Conservation (phyloP, 106 monocot species). For the Apostasia shenzhenica region DNA sequence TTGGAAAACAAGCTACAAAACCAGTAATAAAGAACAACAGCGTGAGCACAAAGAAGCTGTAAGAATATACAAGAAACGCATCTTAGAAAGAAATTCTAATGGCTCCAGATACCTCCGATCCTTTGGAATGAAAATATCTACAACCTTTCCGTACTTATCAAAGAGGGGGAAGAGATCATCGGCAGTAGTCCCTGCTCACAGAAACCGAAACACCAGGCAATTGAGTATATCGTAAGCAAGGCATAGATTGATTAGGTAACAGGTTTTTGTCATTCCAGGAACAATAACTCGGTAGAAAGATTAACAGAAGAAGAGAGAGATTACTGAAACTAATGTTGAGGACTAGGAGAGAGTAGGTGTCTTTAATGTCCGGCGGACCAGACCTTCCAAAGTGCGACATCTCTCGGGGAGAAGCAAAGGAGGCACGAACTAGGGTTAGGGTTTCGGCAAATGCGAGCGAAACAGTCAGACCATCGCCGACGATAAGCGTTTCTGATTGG, state of each 20-base stretch:
- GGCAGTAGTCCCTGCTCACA: constrained; percentile 52
- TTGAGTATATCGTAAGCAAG: too few species aligned
- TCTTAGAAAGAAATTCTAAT: neutral
- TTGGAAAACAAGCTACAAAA: too few species aligned
- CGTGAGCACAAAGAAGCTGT: too few species aligned
- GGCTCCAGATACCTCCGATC: constrained; percentile 48
- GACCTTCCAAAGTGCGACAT: constrained; percentile 96
- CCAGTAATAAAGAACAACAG: too few species aligned
- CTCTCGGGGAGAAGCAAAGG: neutral
- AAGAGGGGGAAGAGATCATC: constrained; percentile 82
- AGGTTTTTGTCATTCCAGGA: too few species aligned
- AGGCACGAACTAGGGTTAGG: constrained; percentile 16
- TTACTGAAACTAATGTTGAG: constrained; percentile 86
- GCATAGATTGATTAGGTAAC: too few species aligned
- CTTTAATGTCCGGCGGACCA: constrained; percentile 84
- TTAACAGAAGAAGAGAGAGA: too few species aligned
- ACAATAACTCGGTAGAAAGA: too few species aligned
- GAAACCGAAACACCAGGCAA: too few species aligned
- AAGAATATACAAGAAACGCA: too few species aligned
- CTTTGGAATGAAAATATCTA: constrained; percentile 87
- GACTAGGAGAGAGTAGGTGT: constrained; percentile 75
- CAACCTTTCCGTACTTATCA: constrained; percentile 83
- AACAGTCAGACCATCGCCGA: too few species aligned
- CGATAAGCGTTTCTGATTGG: too few species aligned
- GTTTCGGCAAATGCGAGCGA: neutral